Evolutionary conservation across 164 flowering plant genomes (phyloP), one percentile per base, ranked within the genome.

Genomic region (Euptelea pleiosperma): DNA sequence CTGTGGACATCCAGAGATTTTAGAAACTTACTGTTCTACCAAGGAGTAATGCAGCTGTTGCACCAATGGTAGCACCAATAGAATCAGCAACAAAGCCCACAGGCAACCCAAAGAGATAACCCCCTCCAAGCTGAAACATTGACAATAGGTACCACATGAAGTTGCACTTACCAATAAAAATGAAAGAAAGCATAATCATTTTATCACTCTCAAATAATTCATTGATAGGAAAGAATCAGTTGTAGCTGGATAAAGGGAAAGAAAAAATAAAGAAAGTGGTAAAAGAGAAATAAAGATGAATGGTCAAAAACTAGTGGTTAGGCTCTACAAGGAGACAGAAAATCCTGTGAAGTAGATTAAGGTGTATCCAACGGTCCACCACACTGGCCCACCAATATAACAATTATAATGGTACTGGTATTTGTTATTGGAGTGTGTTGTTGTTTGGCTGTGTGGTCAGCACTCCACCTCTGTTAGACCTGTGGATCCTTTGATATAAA

Each of bases 81-180:
- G 99, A 90, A 73, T 93, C 99, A 52, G 97, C 97, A 60, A 93
- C 55, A 65, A 93, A 87, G 30, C 99, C 99, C 64, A 93, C 64
- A 18, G 97, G 96, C 67, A 93, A 63, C 31, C 98, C 98, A 75
- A 89, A 92, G 34, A 93, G 91, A 77, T 93, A 93, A 39, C 99
- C 99, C 59, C 96, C 98, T 35, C 98, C 98, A 48, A 91, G 89
- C 98, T 85, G 77, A 57, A 72, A 71, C 2, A 41, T 22, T 15
- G 18, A 58, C 10, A 58, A 19, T 55, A 15, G 40, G 2, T 24
- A 34, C 18, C 34, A 48, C 26, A 46, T 41, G 21, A 46, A 19
- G 55, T 55, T 46, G 33, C 45, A 62, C 3, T 62, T 28, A 35
- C 36, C 29, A 35, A 12, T 48, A 56, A 15, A 37, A 47, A 9